Evolutionary conservation across 2,329 filamentous ascomycete genomes (phyloP), one percentile per base, ranked within the genome.

Genomic region (Alternaria arbusti): DNA sequence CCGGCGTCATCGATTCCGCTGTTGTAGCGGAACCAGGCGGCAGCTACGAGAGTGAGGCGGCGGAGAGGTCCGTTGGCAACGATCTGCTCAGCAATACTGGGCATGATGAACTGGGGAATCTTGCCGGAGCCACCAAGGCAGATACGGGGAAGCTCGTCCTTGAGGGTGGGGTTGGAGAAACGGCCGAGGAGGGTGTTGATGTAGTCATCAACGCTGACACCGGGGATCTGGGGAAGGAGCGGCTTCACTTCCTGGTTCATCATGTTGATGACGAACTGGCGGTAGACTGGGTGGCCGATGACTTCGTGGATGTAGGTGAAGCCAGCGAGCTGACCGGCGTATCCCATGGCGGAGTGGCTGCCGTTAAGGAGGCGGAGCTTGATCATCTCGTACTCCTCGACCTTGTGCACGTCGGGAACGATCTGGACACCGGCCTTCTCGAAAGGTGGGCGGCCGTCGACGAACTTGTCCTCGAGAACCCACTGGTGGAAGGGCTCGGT

Each of bases 361-460:
- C 70, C 72, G 51, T 75, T 75, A 32, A 75, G 68, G 5, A 75
- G 66, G 28, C 72, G 70, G 9, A 75, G 71, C 63, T 75, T 75
- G 64, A 71, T 71, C 30, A 74, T 67, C 63, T 75, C 72, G 40
- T 71, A 75, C 61, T 74, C 62, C 55, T 75, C 72, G 46, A 75
- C 72, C 51, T 75, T 63, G 56, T 74, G 63, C 23, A 74, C 67
- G 8, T 70, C 60, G 28, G 66, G 66, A n/a, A 75, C 72, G 7
- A 75, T 70, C 63, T 75, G 72, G n/a, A 75, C 72, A 57, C 72
- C 72, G 23, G 70, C 72, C 63, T 75, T 70, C 60, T 75, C 72
- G 55, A 75, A 75, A 6, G 70, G 64, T 32, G 72, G 72, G 40
- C 72, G 70, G 20, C 72, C 72, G 28, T 75, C 72, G 43, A 63